These are phyloP conservation scores for Coprinopsis sp. DNA, from an alignment of 768 basidiomycete genomes.

Conservation along the genomic window DNA sequence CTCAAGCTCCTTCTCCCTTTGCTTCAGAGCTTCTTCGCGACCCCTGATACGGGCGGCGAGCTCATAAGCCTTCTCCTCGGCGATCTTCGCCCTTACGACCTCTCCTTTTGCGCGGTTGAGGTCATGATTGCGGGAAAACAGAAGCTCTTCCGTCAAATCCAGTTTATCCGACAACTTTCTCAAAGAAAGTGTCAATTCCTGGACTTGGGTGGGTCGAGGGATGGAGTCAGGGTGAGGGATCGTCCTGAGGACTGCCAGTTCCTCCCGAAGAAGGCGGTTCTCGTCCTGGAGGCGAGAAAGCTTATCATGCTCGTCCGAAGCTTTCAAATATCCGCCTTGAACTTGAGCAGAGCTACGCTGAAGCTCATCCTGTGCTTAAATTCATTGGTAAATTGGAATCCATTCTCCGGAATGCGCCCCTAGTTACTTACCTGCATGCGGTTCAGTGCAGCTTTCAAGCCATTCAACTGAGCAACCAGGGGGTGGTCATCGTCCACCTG, in stretches of 20 bases:
- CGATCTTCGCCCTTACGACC: constrained; percentile 34
- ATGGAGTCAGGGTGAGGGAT: constrained; percentile 40
- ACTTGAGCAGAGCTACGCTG: constrained; percentile 62
- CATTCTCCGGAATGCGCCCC: constrained; percentile 3
- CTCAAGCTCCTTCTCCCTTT: constrained; percentile 46
- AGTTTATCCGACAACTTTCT: constrained; percentile 68
- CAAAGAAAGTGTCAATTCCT: constrained; percentile 63
- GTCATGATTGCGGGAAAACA: constrained; percentile 46
- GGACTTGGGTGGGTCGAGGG: constrained; percentile 26
- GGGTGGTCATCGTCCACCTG: constrained; percentile 46
- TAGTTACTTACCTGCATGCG: constrained; percentile 43
- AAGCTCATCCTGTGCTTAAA: constrained; percentile 57
- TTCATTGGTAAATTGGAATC: constrained; percentile 5
- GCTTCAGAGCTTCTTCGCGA: constrained; percentile 48
- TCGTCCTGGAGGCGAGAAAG: constrained; percentile 50
- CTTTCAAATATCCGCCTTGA: constrained; percentile 55
- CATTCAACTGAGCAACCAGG: constrained; percentile 40
- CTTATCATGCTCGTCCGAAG: constrained; percentile 44
- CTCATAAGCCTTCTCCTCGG: constrained; percentile 50
- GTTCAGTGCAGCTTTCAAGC: constrained; percentile 40
- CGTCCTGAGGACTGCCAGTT: constrained; percentile 51
- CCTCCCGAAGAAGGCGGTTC: constrained; percentile 51
- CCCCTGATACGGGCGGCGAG: constrained; percentile 50
- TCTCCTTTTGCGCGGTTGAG: constrained; percentile 41
- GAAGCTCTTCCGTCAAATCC: constrained; percentile 50